Percentiles rank a stretch among this genome's conserved stretches.
These are phyloP conservation scores for Blastobotrys malaysiensis DNA, from an alignment of 1,139 yeast species.

Conservation along the genomic window DNA sequence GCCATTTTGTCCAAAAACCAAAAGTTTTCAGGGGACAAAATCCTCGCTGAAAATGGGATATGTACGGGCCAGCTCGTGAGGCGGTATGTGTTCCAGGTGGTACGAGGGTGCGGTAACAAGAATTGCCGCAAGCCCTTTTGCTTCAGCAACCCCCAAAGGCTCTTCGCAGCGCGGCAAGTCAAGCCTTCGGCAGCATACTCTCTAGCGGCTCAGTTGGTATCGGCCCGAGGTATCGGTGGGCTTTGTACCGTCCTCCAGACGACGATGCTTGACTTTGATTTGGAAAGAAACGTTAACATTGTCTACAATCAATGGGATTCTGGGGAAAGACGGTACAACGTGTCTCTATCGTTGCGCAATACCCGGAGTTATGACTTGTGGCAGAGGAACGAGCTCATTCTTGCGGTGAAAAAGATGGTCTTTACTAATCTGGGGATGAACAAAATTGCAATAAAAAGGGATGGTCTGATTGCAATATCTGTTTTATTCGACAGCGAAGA, in stretches of 20 bases:
- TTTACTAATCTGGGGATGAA: not conserved
- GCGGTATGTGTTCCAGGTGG: constrained; percentile 22
- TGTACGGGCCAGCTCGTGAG: constrained; percentile 8
- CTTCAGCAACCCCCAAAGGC: constrained; percentile 10
- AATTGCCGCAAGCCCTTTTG: constrained; percentile 21
- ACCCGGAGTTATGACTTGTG: not conserved
- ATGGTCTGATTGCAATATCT: not conserved
- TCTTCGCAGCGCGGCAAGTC: constrained; percentile 16
- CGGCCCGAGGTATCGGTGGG: not conserved
- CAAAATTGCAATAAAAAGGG: not conserved
- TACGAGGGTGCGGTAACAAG: constrained; percentile 20
- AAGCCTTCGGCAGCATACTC: not conserved
- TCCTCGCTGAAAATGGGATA: not conserved
- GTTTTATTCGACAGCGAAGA: not conserved
- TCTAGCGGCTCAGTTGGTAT: constrained; percentile 5
- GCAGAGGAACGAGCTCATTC: not conserved
- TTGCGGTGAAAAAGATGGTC: not conserved
- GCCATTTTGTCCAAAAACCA: not conserved
- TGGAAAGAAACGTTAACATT: not conserved
- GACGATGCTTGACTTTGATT: not conserved
- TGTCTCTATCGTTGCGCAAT: not conserved
- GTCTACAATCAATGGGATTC: not conserved
- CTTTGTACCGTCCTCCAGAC: not conserved
- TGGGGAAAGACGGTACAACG: not conserved
- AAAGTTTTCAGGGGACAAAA: not conserved